Percentiles rank a stretch among this genome's conserved stretches.
These are phyloP conservation scores for Farysia itapuensis DNA, from an alignment of 1,284 basidiomycete species.

Conservation along the genomic window DNA sequence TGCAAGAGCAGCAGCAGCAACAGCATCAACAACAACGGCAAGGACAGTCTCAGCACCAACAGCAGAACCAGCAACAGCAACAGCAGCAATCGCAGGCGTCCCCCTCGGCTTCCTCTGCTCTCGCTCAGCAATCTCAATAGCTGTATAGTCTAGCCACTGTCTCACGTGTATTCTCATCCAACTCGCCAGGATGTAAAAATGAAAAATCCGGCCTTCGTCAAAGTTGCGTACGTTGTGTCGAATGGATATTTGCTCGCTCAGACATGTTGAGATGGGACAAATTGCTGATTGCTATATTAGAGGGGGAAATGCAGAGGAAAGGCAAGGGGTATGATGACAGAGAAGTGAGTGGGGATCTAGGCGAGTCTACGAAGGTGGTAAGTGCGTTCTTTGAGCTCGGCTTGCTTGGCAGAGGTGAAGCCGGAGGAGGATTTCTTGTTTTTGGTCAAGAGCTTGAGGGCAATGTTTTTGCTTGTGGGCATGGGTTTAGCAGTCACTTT, in stretches of 20 bases:
- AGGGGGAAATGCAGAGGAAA: background rate
- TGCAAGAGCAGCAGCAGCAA: conserved; percentile 15
- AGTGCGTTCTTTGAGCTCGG: conserved; percentile 5
- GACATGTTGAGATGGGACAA: background rate
- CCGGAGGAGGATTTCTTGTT: too few species aligned
- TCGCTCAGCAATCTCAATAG: background rate
- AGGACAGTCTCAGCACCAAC: background rate
- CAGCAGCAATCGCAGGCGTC: conserved; percentile 7
- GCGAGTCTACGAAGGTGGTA: conserved; percentile 12
- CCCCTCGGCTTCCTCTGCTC: background rate
- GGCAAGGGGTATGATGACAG: background rate
- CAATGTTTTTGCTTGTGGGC: too few species aligned
- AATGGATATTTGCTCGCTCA: too few species aligned
- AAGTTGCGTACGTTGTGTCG: too few species aligned
- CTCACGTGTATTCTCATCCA: too few species aligned
- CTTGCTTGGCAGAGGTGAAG: too few species aligned
- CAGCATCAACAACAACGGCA: conserved; percentile 4
- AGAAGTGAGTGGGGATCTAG: background rate
- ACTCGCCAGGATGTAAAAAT: too few species aligned
- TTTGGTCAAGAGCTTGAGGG: too few species aligned
- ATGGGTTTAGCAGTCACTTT: too few species aligned
- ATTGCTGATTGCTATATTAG: background rate
- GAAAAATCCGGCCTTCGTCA: too few species aligned
- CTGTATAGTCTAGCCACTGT: too few species aligned
- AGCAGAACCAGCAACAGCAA: background rate